Evolutionary conservation across 148 eudicot genomes (phyloP).

Genomic region (Vaccinium corymbosum): DNA sequence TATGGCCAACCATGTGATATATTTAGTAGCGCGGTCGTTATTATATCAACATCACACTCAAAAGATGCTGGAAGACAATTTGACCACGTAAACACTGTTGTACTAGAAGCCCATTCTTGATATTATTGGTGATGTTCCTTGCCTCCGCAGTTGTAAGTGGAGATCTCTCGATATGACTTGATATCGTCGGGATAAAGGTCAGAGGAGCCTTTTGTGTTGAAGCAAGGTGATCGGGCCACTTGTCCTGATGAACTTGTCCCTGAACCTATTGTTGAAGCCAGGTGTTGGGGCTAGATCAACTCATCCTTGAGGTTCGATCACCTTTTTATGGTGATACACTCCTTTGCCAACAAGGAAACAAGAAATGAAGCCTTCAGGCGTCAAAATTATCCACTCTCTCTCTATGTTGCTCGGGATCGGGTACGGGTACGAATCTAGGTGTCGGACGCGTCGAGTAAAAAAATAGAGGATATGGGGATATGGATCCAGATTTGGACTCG

Average conservation of each 20-base stretch:
- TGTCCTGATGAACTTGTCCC: background rate
- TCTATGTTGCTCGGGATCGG: no score
- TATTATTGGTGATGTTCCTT: background rate
- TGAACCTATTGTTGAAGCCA: background rate
- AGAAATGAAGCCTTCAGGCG: background rate
- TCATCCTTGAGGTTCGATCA: background rate
- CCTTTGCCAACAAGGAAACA: background rate
- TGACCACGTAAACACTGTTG: background rate
- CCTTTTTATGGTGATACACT: background rate
- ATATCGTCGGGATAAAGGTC: background rate
- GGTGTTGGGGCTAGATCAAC: background rate
- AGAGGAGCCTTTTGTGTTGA: background rate
- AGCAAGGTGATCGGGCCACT: background rate
- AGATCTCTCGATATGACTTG: background rate
- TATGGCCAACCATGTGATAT: background rate
- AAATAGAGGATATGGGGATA: background rate
- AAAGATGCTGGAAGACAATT: background rate
- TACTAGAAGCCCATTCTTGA: background rate
- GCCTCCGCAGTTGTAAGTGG: background rate
- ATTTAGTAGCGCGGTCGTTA: background rate
- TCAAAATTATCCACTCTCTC: background rate
- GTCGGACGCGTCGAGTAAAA: background rate
- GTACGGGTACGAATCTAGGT: background rate
- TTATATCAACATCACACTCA: background rate
- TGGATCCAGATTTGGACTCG: background rate